Evolutionary conservation across 176 grass and related monocot species (phyloP), one percentile per base, ranked within the genome.

Genomic region (Saccharum spontaneum): DNA sequence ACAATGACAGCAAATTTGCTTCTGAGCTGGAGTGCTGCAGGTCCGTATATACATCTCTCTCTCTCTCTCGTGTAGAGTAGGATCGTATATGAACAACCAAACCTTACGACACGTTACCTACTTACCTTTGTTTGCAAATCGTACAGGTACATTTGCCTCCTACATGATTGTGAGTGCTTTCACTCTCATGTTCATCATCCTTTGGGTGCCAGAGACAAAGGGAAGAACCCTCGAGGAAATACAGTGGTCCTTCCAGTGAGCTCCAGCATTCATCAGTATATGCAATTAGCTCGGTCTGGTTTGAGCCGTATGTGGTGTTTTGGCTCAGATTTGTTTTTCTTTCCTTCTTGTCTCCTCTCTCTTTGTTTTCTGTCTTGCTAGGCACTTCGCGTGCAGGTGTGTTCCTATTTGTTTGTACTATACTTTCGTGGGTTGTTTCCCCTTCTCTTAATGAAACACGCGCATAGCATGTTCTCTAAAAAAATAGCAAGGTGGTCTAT

Each of bases 201-300:
- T 95, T 68, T 95, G 96, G 91, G 91, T 98, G 73, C 96, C 95
- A 3, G 95, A 94, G 83, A 98, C 96, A 45, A 98, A 98, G 85
- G 96, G 96, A 72, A 95, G 91, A 93, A 95, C 91, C 30, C 91
- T 98, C 0, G 96, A 98, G 78, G 96, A 98, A 78, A 98, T 98
- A 80, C 93, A 95, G 26, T 94, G 86, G 86, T 98, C 93, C 10
- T 98, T 98, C 81, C 85, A 86, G 61, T 97, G 79, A 88, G 28
- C 20, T 45, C 61, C 3, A 16, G 69, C 4, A 69, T 71, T 59
- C 20, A 59, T 59, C 20, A 20, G 18, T 57, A 57, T n/a, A 59
- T 59, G 18, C 50, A 54, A 54, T 18, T 20, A 54, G 50, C 50
- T 0, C 7, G 50, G 50, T 15, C 45, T 48, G 15, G 15, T 50